These are phyloP conservation scores for Podila verticillata DNA, from an alignment of 192 early-diverging fungal genomes.

Conservation along the genomic window DNA sequence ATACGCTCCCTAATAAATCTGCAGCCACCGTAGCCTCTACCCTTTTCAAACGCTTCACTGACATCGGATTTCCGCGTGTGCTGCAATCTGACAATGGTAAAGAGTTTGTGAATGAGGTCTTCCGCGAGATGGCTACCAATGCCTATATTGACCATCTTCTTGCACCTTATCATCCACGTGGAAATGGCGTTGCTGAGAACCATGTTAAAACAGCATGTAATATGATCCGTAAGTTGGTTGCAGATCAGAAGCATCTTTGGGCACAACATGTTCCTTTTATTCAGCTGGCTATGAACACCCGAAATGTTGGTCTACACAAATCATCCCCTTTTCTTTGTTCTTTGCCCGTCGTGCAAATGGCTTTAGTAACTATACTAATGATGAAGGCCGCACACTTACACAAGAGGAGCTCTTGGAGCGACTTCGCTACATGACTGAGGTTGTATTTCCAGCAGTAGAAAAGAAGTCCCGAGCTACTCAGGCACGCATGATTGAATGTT, in stretches of 20 bases:
- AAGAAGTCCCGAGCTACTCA: too few species aligned
- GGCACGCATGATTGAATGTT: too few species aligned
- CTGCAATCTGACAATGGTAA: conserved; percentile 50
- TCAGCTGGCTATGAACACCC: conserved; percentile 13
- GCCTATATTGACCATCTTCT: conserved; percentile 25
- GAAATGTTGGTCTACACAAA: too few species aligned
- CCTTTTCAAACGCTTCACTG: not conserved
- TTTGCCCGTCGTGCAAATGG: too few species aligned
- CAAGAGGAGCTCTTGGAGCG: too few species aligned
- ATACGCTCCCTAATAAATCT: not conserved
- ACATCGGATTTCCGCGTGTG: conserved; percentile 19
- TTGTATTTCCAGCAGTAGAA: too few species aligned
- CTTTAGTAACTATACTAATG: too few species aligned
- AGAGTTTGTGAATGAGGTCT: conserved; percentile 53
- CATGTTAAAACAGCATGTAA: conserved; percentile 26
- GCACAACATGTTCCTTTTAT: conserved; percentile 27
- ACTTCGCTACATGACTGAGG: too few species aligned
- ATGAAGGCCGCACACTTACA: too few species aligned
- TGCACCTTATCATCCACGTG: conserved; percentile 53
- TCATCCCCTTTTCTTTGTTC: too few species aligned
- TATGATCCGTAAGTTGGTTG: conserved; percentile 27
- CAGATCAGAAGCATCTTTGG: conserved; percentile 22
- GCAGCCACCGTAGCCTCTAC: not conserved
- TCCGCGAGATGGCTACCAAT: conserved; percentile 3
- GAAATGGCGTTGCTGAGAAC: conserved; percentile 53